Evolutionary conservation across 345 rosid species (phyloP).

Genomic region (Eucalyptus decipiens): DNA sequence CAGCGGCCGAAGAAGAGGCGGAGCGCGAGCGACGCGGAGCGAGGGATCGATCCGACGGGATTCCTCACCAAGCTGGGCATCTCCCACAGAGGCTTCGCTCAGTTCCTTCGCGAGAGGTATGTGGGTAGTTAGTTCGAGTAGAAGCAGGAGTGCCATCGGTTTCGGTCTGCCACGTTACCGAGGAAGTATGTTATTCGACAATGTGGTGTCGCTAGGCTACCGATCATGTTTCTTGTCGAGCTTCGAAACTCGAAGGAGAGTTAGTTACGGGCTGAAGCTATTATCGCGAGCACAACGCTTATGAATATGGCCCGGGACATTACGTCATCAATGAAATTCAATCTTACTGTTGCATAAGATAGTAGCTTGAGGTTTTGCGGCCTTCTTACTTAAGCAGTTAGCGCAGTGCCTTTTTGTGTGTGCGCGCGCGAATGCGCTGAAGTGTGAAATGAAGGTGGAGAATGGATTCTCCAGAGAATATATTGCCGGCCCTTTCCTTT

Average conservation of each 20-base stretch:
- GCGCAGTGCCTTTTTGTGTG: neutral
- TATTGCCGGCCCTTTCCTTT: neutral
- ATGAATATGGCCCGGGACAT: neutral
- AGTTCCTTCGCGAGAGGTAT: constrained; percentile 92
- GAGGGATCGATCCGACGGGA: constrained; percentile 54
- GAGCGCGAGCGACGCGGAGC: constrained; percentile 17
- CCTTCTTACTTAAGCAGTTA: neutral
- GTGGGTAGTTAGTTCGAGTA: neutral
- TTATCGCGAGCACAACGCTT: neutral
- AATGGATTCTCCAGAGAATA: neutral
- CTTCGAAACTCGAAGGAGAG: neutral
- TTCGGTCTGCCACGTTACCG: neutral
- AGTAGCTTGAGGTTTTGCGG: neutral
- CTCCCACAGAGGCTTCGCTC: constrained; percentile 69
- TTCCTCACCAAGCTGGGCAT: constrained; percentile 59
- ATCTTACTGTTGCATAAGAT: neutral
- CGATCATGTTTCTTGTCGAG: neutral
- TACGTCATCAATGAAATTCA: neutral
- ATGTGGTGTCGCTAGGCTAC: neutral
- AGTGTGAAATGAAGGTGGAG: neutral
- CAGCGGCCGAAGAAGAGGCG: constrained; percentile 22
- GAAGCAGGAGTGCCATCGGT: neutral
- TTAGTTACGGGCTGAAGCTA: neutral
- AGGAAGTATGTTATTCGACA: neutral
- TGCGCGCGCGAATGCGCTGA: rapidly evolving